phyloP scores from a whole-genome alignment of 768 basidiomycete species.

The Termitomyces sp. region DNA sequence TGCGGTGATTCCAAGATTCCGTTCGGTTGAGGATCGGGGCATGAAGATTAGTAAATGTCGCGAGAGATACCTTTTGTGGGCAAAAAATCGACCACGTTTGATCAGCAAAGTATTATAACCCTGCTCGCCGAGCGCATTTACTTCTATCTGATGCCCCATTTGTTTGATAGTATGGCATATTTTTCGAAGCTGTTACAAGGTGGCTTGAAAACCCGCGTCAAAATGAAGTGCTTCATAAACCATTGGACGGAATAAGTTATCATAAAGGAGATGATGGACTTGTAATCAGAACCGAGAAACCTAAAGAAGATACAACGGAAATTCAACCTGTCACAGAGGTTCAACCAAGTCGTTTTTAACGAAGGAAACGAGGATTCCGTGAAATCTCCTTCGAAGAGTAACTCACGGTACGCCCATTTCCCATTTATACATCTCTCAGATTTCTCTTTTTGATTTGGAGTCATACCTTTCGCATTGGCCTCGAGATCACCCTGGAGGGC shows the following conservation, averaged over 20 bases:
- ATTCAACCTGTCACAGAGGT: no score
- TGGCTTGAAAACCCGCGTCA: background rate
- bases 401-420: background rate
- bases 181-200: background rate
- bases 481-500: background rate
- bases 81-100: no score
- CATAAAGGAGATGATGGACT: background rate
- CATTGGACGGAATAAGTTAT: background rate
- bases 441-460: background rate
- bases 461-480: background rate
- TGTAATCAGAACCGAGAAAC: no score
- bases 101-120: background rate
- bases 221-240: background rate
- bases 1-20: background rate
- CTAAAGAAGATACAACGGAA: no score
- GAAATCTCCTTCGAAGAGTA: background rate
- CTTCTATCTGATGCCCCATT: background rate
- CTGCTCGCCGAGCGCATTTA: background rate
- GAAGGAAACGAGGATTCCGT: background rate
- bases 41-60: background rate
- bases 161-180: background rate
- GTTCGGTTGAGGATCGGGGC: background rate
- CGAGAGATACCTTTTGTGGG: background rate
- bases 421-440: background rate
- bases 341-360: background rate